A percentile compares a stretch with the other conserved stretches of the same genome.
Conservation (phyloP, 148 eudicot species). For the Arbutus unedo region DNA sequence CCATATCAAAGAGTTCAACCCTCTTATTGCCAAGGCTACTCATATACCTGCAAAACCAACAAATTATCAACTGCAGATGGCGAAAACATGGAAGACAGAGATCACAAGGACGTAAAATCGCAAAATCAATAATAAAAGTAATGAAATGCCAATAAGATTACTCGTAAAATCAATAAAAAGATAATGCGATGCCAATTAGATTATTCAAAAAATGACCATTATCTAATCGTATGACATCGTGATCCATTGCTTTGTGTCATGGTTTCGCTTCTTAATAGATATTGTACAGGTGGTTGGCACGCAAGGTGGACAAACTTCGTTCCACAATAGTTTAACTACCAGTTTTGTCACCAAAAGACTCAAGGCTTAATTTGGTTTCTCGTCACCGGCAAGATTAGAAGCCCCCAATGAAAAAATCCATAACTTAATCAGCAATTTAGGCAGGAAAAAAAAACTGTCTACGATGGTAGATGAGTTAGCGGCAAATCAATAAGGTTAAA, state of each 20-base stretch:
- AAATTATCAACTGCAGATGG: constrained; percentile 9
- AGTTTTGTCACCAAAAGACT: not conserved
- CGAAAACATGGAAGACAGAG: not conserved
- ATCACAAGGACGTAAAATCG: not conserved
- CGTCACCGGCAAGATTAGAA: not conserved
- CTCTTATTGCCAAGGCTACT: constrained; percentile 89
- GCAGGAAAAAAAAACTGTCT: not conserved
- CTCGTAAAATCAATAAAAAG: too few species aligned
- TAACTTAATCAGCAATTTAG: not conserved
- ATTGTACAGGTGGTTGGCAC: not conserved
- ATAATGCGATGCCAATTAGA: not conserved
- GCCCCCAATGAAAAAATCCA: not conserved
- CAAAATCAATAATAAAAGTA: not conserved
- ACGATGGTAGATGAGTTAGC: not conserved
- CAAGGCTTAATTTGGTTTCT: not conserved
- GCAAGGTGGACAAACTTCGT: not conserved
- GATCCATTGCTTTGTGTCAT: not conserved
- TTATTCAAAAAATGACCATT: not conserved
- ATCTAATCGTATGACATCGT: not conserved
- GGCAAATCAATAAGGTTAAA: not conserved
- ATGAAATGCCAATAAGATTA: not conserved
- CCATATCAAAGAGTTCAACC: constrained; percentile 92
- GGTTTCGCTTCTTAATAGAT: not conserved
- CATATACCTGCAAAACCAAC: constrained; percentile 58
- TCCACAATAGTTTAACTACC: not conserved